These are phyloP conservation scores for Wickerhamomyces bisporus DNA, from an alignment of 805 yeast genomes.

Conservation along the genomic window DNA sequence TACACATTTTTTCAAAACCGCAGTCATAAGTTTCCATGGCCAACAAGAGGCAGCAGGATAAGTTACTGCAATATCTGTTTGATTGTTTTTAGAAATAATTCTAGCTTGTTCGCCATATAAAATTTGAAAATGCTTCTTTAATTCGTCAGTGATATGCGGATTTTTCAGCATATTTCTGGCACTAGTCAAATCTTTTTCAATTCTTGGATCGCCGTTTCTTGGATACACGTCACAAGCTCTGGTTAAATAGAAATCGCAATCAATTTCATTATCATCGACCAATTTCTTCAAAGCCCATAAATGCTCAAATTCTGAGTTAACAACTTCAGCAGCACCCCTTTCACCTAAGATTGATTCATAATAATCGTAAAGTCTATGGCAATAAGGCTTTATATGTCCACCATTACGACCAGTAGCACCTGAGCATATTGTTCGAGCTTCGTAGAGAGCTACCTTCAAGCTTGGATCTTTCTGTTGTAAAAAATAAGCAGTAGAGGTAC, in stretches of 20 bases:
- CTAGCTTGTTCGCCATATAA: constrained; percentile 35
- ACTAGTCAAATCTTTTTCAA: constrained; percentile 10
- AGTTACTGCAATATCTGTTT: constrained; percentile 73
- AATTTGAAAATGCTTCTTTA: constrained; percentile 29
- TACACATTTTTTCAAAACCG: constrained; percentile 28
- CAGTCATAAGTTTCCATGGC: constrained; percentile 37
- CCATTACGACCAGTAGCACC: constrained; percentile 48
- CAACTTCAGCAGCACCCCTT: constrained; percentile 30
- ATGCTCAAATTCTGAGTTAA: constrained; percentile 34
- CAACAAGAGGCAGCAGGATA: constrained; percentile 40
- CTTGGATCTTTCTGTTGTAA: constrained; percentile 25
- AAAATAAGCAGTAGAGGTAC: constrained; percentile 35
- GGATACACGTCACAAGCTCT: constrained; percentile 32
- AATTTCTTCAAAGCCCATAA: constrained; percentile 28
- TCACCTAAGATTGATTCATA: constrained; percentile 10
- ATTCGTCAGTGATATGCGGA: constrained; percentile 24
- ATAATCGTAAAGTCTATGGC: constrained; percentile 11
- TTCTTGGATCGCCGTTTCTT: constrained; percentile 17
- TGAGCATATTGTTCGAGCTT: constrained; percentile 36
- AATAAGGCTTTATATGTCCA: constrained; percentile 40
- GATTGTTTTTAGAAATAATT: constrained; percentile 60
- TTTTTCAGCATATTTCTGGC: constrained; percentile 21
- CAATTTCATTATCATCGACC: constrained; percentile 29
- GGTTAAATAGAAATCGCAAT: constrained; percentile 33
- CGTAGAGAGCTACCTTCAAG: constrained; percentile 28